These are phyloP conservation scores for Populus trichocarpa DNA, from an alignment of 441 rosid species.

Conservation along the genomic window DNA sequence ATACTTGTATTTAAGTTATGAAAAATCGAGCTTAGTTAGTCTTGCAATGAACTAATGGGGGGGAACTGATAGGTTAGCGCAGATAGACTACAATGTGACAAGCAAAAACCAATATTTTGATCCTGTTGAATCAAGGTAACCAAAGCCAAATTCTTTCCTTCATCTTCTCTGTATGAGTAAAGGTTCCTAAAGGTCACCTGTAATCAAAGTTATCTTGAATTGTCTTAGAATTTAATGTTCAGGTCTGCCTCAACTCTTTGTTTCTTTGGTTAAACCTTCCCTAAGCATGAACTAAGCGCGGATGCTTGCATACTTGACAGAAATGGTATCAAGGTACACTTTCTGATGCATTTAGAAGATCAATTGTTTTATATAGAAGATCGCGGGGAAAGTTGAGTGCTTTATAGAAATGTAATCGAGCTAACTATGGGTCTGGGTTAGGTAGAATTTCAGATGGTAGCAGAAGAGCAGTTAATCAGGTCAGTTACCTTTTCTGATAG, in stretches of 20 bases:
- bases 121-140: neutral
- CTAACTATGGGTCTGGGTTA: neutral
- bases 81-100: neutral
- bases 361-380: neutral
- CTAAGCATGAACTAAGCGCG: neutral
- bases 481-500: neutral
- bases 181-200: neutral
- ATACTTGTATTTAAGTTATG: neutral
- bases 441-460: neutral
- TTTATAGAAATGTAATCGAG: neutral
- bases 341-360: neutral
- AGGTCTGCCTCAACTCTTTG: neutral
- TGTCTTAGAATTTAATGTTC: neutral
- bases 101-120: no score
- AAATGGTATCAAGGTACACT: neutral
- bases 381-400: neutral
- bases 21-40: neutral
- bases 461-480: neutral
- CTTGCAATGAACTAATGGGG: neutral
- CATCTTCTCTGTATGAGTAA: neutral
- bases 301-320: neutral
- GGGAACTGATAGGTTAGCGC: neutral
- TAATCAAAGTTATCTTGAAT: neutral
- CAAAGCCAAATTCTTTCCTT: neutral
- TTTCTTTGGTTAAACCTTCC: neutral